Base-by-base conservation (phyloP, 108 stramenopile genomes). In the Cyclotella choctawhatcheeana region DNA sequence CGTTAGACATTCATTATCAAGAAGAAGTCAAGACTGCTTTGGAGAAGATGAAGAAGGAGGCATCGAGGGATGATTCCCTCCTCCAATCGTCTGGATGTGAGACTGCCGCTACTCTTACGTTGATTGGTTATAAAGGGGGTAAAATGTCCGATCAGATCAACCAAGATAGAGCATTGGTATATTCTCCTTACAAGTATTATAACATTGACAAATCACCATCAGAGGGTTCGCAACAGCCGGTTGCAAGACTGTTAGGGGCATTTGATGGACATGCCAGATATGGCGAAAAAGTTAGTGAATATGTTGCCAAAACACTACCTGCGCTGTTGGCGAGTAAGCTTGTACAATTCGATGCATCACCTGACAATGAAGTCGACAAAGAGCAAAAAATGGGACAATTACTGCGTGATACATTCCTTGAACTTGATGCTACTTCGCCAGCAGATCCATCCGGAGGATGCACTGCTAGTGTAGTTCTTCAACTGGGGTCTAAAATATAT, bases 201-300 rank as follows among this genome's bases (percentile, higher is more conserved):
- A 76, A 65, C 3, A 81, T 58, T 20, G 40, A 54, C 60, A 64
- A 63, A 22, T 76, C 75, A 35, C 45, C 37, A 10, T 18, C 34
- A 13, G 45, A 34, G 1, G 30, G 58, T 0, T 40, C 14, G 12
- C 14, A n/a, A 27, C 43, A 44, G 32, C 68, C 51, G 6, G 44
- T 62, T 8, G 71, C 71, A 31, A 79, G 83, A 69, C 69, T 94
- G 33, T 40, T 95, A 44, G 91, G 90, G 12, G 86, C 88, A 24
- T 95, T 92, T 79, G 94, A 95, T 81, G 94, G 94, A 3, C 94
- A 95, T 67, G 94, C 88, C 10, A 54, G 58, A 29, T 58, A 48
- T 21, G 94, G 94, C 43, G 91, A 95, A 68, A 59, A 54, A n/a
- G 89, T 91, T 1, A 88, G 86, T 0, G 80, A 89, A 73, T 88